These are phyloP conservation scores for Geotrichum europaeum DNA, from an alignment of 1,139 yeast genomes.

Conservation along the genomic window DNA sequence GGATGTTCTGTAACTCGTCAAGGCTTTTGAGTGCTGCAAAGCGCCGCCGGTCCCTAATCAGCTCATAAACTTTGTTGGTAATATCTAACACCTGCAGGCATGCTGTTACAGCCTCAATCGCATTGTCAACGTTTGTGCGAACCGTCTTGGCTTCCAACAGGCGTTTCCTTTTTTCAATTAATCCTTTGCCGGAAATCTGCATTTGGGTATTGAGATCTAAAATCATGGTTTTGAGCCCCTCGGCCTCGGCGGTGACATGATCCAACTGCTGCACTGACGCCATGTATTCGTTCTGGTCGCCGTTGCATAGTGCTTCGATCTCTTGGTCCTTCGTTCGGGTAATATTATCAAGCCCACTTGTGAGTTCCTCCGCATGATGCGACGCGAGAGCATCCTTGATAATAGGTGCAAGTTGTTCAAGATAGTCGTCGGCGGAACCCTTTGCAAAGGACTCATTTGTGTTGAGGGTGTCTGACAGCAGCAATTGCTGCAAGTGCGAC, in stretches of 20 bases:
- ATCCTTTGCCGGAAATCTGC: constrained; percentile 17
- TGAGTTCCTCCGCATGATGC: constrained; percentile 51
- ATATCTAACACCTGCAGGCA: constrained; percentile 80
- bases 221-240: constrained; percentile 48
- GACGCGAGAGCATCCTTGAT: constrained; percentile 58
- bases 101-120: constrained; percentile 38
- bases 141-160: constrained; percentile 30
- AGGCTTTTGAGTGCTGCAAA: constrained; percentile 82
- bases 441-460: background rate
- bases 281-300: constrained; percentile 50
- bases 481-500: constrained; percentile 17
- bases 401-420: constrained; percentile 78
- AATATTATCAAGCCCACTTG: constrained; percentile 50
- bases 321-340: constrained; percentile 59
- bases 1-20: constrained; percentile 65
- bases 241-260: constrained; percentile 50
- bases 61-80: constrained; percentile 78
- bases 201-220: constrained; percentile 48
- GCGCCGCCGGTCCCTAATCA: constrained; percentile 67
- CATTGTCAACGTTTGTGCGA: constrained; percentile 32
- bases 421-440: constrained; percentile 47
- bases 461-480: constrained; percentile 13
- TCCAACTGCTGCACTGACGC: constrained; percentile 53
- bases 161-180: constrained; percentile 24
- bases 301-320: constrained; percentile 54